These are phyloP conservation scores for Colletotrichum salicis DNA, from an alignment of 2,329 filamentous ascomycete genomes.

Conservation along the genomic window DNA sequence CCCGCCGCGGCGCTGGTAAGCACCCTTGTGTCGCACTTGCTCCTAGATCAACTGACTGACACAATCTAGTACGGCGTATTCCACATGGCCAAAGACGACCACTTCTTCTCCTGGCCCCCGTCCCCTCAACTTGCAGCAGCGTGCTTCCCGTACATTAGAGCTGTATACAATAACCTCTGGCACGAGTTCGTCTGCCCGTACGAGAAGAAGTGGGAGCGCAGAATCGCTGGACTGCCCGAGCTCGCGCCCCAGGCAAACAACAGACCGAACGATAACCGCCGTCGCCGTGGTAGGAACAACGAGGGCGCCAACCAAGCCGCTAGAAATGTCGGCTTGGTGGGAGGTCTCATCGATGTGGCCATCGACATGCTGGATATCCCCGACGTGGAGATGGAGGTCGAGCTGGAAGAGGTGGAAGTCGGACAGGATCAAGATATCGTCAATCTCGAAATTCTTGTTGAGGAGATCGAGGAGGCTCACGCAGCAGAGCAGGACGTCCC, in stretches of 20 bases:
- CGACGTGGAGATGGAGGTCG: slow-evolving; percentile 39
- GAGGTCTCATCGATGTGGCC: slow-evolving; percentile 39
- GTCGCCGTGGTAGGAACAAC: slow-evolving; percentile 22
- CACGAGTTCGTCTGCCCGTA: slow-evolving; percentile 57
- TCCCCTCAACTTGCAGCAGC: slow-evolving; percentile 61
- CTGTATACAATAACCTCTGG: slow-evolving; percentile 59
- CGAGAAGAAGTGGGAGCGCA: slow-evolving; percentile 60
- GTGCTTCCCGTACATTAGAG: slow-evolving; percentile 56
- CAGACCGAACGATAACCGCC: slow-evolving; percentile 9
- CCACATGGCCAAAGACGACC: slow-evolving; percentile 55
- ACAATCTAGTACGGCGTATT: slow-evolving; percentile 57
- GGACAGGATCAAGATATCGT: slow-evolving; percentile 50
- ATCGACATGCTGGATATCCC: slow-evolving; percentile 37
- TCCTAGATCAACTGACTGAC: slow-evolving; percentile 14
- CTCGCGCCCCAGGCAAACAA: slow-evolving; percentile 22
- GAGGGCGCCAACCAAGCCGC: slow-evolving; percentile 28
- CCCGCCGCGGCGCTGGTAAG: slow-evolving; percentile 56
- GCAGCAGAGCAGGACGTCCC: slow-evolving; percentile 31
- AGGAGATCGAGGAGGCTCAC: slow-evolving; percentile 46
- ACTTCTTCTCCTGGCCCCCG: slow-evolving; percentile 64
- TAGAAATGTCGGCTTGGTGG: slow-evolving; percentile 36
- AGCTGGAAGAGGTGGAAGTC: slow-evolving; percentile 38
- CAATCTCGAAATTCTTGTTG: slow-evolving; percentile 39
- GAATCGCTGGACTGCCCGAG: slow-evolving; percentile 52
- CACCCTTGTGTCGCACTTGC: not conserved